phyloP scores from a whole-genome alignment of 805 yeast genomes.

The Candida orba region DNA sequence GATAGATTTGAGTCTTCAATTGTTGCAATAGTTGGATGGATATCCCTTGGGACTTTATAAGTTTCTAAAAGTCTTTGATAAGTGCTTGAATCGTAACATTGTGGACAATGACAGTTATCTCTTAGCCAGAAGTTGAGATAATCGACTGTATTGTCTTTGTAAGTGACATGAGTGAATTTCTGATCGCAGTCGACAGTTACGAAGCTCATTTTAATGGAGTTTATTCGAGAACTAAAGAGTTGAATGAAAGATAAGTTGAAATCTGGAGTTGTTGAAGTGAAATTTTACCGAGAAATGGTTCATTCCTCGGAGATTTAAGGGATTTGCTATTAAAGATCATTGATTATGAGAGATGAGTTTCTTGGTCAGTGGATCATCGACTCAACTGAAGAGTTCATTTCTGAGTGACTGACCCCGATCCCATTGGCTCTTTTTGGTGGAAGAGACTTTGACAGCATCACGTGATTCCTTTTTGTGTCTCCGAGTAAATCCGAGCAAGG shows the following conservation, averaged over 20 bases:
- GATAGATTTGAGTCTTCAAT: not conserved
- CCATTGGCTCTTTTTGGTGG: too few relatives aligned
- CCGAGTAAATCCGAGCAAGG: too few relatives aligned
- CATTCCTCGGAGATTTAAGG: too few relatives aligned
- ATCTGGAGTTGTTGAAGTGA: not conserved
- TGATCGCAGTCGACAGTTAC: not conserved
- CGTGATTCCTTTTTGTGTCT: not conserved
- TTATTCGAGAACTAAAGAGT: too few relatives aligned
- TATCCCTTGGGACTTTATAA: slow-evolving; percentile 31
- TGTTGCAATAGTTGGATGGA: slow-evolving; percentile 12
- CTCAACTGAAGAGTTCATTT: too few relatives aligned
- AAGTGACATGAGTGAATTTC: slow-evolving; percentile 1
- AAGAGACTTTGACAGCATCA: too few relatives aligned
- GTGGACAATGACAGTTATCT: slow-evolving; percentile 53
- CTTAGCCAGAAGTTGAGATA: slow-evolving; percentile 53
- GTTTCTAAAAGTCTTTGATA: slow-evolving; percentile 55
- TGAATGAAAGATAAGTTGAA: too few relatives aligned
- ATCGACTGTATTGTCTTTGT: not conserved
- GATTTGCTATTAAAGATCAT: too few relatives aligned
- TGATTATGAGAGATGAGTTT: too few relatives aligned
- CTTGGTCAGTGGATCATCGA: too few relatives aligned
- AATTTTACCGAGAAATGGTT: too few relatives aligned
- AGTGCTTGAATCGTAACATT: slow-evolving; percentile 48
- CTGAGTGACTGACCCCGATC: too few relatives aligned
- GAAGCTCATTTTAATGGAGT: not conserved